These are phyloP conservation scores for Hypoxylon lenormandii DNA, from an alignment of 495 filamentous ascomycete species.

Conservation along the genomic window DNA sequence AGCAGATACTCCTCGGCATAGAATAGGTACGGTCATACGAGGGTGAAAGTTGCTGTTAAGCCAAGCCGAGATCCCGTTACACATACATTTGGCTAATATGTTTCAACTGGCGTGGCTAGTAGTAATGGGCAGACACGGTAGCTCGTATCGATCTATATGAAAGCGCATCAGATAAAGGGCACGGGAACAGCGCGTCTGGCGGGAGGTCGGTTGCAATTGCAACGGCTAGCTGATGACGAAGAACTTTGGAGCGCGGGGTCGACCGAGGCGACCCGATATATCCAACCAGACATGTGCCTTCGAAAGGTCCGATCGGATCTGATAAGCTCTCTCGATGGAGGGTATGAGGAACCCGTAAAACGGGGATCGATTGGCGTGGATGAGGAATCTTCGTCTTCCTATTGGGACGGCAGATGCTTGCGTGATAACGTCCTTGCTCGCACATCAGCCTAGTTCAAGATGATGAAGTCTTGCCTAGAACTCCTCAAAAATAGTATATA, in stretches of 20 bases:
- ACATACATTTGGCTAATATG: slow-evolving; percentile 21
- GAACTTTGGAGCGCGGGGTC: slow-evolving; percentile 37
- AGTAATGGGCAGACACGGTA: not conserved
- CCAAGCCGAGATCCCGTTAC: slow-evolving; percentile 24
- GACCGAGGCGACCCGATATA: slow-evolving; percentile 2
- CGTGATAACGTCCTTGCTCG: slow-evolving; percentile 49
- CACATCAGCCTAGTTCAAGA: slow-evolving; percentile 45
- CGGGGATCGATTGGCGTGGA: slow-evolving; percentile 13
- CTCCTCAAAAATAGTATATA: slow-evolving; percentile 19
- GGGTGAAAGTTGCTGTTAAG: not conserved
- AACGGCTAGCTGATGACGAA: slow-evolving; percentile 41
- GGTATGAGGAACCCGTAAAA: slow-evolving; percentile 13
- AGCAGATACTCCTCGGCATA: not conserved
- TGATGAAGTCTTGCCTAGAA: not conserved
- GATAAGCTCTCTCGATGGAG: slow-evolving; percentile 32
- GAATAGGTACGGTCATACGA: not conserved
- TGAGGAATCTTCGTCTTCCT: slow-evolving; percentile 27
- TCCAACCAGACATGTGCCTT: slow-evolving; percentile 22
- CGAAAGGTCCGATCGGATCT: slow-evolving; percentile 41
- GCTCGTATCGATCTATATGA: not conserved
- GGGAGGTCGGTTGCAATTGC: slow-evolving; percentile 32
- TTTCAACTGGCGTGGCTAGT: slow-evolving; percentile 5
- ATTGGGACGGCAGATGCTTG: slow-evolving; percentile 48
- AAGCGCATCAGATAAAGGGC: slow-evolving; percentile 16
- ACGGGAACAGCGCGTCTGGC: slow-evolving; percentile 12